Percentiles rank a stretch among this genome's conserved stretches.
Evolutionary conservation across 805 yeast genomes (phyloP).

Genomic region (Komagataella kurtzmanii): DNA sequence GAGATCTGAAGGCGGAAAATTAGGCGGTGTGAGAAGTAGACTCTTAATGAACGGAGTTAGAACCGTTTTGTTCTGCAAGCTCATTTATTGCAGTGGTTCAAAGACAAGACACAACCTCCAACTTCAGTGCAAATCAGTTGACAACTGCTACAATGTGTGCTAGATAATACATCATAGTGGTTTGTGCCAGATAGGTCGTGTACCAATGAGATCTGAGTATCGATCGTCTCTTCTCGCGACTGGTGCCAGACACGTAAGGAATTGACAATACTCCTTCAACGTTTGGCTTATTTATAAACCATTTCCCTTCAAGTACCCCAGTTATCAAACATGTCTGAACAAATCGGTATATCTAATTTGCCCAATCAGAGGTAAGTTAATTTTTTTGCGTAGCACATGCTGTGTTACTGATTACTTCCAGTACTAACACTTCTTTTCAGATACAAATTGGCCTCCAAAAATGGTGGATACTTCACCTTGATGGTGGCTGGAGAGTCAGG

Average conservation of each 20-base stretch:
- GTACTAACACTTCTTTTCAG: constrained; percentile 14
- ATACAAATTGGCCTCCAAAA: constrained; percentile 61
- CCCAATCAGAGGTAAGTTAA: constrained; percentile 56
- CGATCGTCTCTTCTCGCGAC: not conserved
- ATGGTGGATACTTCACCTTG: constrained; percentile 65
- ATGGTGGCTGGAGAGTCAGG: constrained; percentile 92
- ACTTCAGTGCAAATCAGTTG: not conserved
- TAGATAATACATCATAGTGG: not conserved
- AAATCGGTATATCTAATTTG: constrained; percentile 58
- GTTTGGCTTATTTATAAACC: not conserved
- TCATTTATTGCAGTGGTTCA: not conserved
- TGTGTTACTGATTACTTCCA: constrained; percentile 3
- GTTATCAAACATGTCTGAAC: constrained; percentile 21
- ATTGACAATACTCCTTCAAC: not conserved
- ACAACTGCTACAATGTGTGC: not conserved
- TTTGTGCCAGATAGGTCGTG: not conserved
- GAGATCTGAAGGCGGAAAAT: constrained; percentile 51
- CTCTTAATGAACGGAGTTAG: constrained; percentile 36
- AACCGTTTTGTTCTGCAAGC: not conserved
- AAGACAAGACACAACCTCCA: not conserved
- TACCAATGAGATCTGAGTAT: not conserved
- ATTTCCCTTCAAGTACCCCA: not conserved
- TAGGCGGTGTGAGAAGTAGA: constrained; percentile 45
- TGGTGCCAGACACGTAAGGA: not conserved
- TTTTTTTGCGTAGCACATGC: not conserved